Evolutionary conservation across 352 stramenopile species (phyloP).

Genomic region (Peronosclerospora sorghi): DNA sequence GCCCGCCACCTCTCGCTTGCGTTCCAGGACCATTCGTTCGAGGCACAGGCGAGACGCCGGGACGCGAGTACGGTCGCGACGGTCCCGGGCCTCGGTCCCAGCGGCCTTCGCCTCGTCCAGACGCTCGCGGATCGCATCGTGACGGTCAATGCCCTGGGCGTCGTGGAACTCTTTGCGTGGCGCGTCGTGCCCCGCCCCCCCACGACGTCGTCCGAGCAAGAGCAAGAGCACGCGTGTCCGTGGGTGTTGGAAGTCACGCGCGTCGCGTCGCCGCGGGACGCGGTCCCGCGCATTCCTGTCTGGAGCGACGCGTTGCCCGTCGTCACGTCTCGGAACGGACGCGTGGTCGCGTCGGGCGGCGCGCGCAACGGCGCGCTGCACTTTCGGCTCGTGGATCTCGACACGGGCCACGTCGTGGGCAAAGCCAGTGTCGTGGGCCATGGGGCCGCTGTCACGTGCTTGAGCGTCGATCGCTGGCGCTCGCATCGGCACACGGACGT

Average conservation of each 20-base stretch:
- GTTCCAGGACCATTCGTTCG: slow-evolving; percentile 45
- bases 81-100: slow-evolving; percentile 49
- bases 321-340: slow-evolving; percentile 54
- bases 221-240: slow-evolving; percentile 36
- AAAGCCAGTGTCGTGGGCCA: slow-evolving; percentile 78
- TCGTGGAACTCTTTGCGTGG: slow-evolving; percentile 53
- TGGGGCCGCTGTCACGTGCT: slow-evolving; percentile 50
- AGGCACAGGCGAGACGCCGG: slow-evolving; percentile 42
- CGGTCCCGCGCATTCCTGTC: slow-evolving; percentile 67
- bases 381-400: slow-evolving; percentile 62
- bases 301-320: slow-evolving; percentile 61
- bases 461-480: slow-evolving; percentile 55
- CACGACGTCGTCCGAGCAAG: no score
- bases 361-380: slow-evolving; percentile 65
- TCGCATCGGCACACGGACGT: slow-evolving; percentile 27
- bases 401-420: slow-evolving; percentile 71
- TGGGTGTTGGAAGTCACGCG: slow-evolving; percentile 62
- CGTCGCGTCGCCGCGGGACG: slow-evolving; percentile 69
- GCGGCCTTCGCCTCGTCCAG: slow-evolving; percentile 49
- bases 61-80: slow-evolving; percentile 50
- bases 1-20: slow-evolving; percentile 46
- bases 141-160: slow-evolving; percentile 72
- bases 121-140: slow-evolving; percentile 68
- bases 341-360: slow-evolving; percentile 60
- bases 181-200: no score